Conservation (phyloP, 2,329 filamentous ascomycete genomes). For the Colletotrichum orbiculare region DNA sequence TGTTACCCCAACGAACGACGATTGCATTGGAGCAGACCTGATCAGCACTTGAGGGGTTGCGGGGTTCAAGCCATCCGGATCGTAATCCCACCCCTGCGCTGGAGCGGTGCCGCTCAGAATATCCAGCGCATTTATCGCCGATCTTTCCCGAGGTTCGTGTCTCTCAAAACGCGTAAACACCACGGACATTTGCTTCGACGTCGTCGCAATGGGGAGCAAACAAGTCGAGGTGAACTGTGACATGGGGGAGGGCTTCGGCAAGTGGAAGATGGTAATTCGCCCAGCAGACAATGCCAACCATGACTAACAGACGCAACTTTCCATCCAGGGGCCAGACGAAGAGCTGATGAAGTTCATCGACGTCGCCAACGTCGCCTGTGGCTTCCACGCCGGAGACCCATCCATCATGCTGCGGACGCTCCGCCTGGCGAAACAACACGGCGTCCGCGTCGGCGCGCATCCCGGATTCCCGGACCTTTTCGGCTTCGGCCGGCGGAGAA, state of each 20-base stretch:
- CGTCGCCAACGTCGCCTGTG: slow-evolving; percentile 71
- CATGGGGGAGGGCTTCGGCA: slow-evolving; percentile 63
- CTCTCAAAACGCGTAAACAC: too few species aligned
- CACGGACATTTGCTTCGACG: too few species aligned
- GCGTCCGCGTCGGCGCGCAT: slow-evolving; percentile 69
- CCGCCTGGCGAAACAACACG: slow-evolving; percentile 65
- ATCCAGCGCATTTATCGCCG: too few species aligned
- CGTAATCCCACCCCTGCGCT: too few species aligned
- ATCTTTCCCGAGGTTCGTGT: too few species aligned
- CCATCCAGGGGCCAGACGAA: slow-evolving; percentile 2
- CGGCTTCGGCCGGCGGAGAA: slow-evolving; percentile 72
- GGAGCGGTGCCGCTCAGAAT: too few species aligned
- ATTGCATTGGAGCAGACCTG: too few species aligned
- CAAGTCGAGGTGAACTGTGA: slow-evolving; percentile 58
- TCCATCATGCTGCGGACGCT: slow-evolving; percentile 73
- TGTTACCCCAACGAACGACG: too few species aligned
- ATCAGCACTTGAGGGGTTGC: too few species aligned
- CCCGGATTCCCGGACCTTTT: slow-evolving; percentile 73
- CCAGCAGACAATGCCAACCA: too few species aligned
- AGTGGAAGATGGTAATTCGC: slow-evolving; percentile 47
- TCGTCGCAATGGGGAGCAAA: background rate
- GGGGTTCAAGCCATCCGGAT: too few species aligned
- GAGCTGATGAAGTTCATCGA: slow-evolving; percentile 70
- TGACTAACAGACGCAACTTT: background rate
- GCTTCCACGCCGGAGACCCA: slow-evolving; percentile 70